Evolutionary conservation across 2,329 filamentous ascomycete species (phyloP).

Genomic region (Penicillium sp.): DNA sequence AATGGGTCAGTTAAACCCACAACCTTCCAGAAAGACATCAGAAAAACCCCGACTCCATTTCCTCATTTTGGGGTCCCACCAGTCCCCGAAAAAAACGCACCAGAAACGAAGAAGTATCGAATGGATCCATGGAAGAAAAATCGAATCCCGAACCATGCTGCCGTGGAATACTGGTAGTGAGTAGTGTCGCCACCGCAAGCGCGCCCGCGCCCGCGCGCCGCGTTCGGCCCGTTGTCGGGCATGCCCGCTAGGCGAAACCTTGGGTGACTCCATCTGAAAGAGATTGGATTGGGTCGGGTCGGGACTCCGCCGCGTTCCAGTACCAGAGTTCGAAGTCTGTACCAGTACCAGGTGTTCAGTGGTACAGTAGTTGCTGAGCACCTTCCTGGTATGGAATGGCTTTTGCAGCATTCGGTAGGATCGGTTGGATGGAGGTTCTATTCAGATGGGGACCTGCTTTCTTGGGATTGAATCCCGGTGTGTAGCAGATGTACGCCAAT

Average conservation of each 20-base stretch:
- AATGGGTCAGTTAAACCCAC: not conserved
- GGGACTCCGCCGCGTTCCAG: constrained; percentile 15
- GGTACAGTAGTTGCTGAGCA: not conserved
- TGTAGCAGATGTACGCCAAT: not conserved
- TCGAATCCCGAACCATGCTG: not conserved
- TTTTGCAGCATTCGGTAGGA: not conserved
- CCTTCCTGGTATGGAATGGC: constrained; percentile 21
- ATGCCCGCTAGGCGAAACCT: constrained; percentile 27
- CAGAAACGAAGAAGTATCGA: no score
- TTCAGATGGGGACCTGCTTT: not conserved
- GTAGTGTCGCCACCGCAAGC: not conserved
- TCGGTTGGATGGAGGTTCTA: not conserved
- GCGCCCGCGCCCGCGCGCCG: constrained; percentile 22
- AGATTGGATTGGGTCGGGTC: constrained; percentile 13
- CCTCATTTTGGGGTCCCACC: not conserved
- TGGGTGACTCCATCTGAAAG: constrained; percentile 6
- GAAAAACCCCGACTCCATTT: not conserved
- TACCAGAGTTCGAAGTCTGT: constrained; percentile 6
- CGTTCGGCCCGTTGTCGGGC: constrained; percentile 30
- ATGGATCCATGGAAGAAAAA: not conserved
- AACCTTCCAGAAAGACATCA: not conserved
- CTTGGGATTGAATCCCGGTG: not conserved
- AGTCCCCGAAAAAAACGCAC: not conserved
- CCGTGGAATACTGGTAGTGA: not conserved
- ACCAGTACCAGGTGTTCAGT: not conserved